Percentiles rank a stretch among this genome's conserved stretches.
Conservation (phyloP, 2,329 filamentous ascomycete genomes). For the Zymoseptoria crescenta region DNA sequence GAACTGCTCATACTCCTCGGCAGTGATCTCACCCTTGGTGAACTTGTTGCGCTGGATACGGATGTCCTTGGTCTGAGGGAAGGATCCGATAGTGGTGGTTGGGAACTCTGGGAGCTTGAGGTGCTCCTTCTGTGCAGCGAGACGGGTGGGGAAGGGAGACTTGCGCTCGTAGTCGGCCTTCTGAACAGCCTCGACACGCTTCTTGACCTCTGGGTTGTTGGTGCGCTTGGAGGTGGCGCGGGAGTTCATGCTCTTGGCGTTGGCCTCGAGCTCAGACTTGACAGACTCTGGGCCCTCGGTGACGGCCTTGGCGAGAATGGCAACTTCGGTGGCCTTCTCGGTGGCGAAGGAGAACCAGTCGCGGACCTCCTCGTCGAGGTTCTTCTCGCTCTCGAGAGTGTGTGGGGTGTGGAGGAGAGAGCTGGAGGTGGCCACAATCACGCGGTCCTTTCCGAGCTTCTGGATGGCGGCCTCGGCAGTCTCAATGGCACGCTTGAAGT, state of each 20-base stretch:
- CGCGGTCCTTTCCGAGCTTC: conserved; percentile 94
- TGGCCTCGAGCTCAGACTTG: conserved; percentile 83
- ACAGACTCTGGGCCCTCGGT: conserved; percentile 85
- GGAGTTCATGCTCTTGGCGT: conserved; percentile 86
- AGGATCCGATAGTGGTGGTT: conserved; percentile 97
- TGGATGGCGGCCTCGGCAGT: conserved; percentile 81
- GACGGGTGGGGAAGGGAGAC: conserved; percentile 77
- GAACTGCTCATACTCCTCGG: conserved; percentile 93
- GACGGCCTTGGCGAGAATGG: conserved; percentile 92
- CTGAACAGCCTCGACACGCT: conserved; percentile 83
- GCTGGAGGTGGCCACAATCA: conserved; percentile 93
- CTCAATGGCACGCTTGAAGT: conserved; percentile 93
- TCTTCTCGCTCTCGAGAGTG: conserved; percentile 98
- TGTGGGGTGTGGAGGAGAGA: conserved; percentile 98
- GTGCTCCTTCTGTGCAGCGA: conserved; percentile 80
- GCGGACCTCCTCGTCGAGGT: conserved; percentile 82
- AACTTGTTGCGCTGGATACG: conserved; percentile 94
- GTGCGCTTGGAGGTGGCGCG: conserved; percentile 88
- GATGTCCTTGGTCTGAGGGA: conserved; percentile 99
- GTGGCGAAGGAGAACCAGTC: conserved; percentile 99
- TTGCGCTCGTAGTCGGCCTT: conserved; percentile 83
- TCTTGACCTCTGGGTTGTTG: conserved; percentile 97
- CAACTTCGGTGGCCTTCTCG: conserved; percentile 88
- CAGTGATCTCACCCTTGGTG: conserved; percentile 95
- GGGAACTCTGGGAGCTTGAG: conserved; percentile 95